phyloP scores from a whole-genome alignment of 2,329 filamentous ascomycete species.

The Stachybotrys chartarum region DNA sequence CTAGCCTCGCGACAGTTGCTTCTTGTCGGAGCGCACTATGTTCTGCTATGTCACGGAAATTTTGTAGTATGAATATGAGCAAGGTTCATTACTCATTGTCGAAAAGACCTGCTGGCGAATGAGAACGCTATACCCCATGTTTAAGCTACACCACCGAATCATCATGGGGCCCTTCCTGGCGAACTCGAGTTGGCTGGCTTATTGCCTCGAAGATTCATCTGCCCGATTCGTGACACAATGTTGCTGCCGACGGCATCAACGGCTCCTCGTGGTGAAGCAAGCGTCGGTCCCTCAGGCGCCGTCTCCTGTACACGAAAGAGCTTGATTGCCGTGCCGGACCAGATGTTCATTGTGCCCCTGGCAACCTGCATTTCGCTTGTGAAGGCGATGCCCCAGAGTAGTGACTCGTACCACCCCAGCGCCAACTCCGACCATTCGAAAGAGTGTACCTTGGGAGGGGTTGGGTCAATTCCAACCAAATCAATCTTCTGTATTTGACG shows the following conservation, averaged over 20 bases:
- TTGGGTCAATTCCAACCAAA: conserved; percentile 67
- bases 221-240: conserved; percentile 78
- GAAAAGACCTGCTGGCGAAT: too few species aligned
- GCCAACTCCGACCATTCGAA: conserved; percentile 92
- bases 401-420: conserved; percentile 90
- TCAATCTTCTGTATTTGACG: conserved; percentile 52
- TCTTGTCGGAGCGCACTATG: too few species aligned
- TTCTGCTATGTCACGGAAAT: too few species aligned
- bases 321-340: conserved; percentile 85
- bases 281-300: conserved; percentile 67
- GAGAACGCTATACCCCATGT: too few species aligned
- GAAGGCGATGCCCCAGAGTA: conserved; percentile 92
- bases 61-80: too few species aligned
- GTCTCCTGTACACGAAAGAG: conserved; percentile 88
- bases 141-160: too few species aligned
- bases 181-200: conserved; percentile 16
- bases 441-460: conserved; percentile 69
- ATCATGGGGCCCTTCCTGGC: conserved; percentile 2
- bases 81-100: too few species aligned
- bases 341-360: conserved; percentile 83
- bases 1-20: too few species aligned
- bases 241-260: conserved; percentile 91
- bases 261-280: conserved; percentile 80
- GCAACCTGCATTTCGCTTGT: conserved; percentile 81
- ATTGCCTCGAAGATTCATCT: conserved; percentile 60